These are phyloP conservation scores for Aspergillus carlsbadensis DNA, from an alignment of 495 filamentous ascomycete species.

Conservation along the genomic window DNA sequence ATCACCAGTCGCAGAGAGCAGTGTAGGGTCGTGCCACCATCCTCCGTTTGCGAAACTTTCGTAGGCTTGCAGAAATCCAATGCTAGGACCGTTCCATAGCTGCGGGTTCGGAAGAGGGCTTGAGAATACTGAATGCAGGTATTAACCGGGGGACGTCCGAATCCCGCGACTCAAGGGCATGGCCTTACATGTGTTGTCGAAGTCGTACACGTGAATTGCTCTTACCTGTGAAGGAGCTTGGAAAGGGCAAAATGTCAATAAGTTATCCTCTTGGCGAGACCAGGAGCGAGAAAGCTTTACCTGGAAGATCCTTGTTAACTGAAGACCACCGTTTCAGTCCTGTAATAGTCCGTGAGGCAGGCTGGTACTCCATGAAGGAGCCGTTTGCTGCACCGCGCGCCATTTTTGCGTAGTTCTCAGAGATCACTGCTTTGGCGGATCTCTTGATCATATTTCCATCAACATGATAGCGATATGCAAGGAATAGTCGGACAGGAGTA, in stretches of 20 bases:
- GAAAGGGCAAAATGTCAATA: constrained; percentile 7
- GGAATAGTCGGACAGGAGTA: no score
- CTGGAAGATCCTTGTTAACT: constrained; percentile 66
- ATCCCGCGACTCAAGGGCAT: background rate
- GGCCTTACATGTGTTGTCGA: constrained; percentile 87
- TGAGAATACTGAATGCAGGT: constrained; percentile 66
- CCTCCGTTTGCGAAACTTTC: constrained; percentile 81
- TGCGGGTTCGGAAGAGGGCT: constrained; percentile 86
- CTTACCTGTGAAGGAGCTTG: constrained; percentile 66
- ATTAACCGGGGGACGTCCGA: constrained; percentile 14
- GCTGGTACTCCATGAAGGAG: constrained; percentile 15
- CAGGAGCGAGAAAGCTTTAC: constrained; percentile 30
- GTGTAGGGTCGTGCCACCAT: constrained; percentile 94
- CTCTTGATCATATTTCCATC: constrained; percentile 25
- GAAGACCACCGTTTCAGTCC: constrained; percentile 81
- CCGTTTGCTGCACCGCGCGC: constrained; percentile 22
- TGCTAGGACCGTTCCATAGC: constrained; percentile 76
- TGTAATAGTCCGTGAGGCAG: constrained; percentile 60
- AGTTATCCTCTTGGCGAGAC: constrained; percentile 9
- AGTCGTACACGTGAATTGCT: constrained; percentile 92
- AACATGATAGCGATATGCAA: background rate
- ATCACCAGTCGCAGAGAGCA: constrained; percentile 83
- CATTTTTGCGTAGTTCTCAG: constrained; percentile 36
- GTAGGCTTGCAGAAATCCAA: constrained; percentile 70
- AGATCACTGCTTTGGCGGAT: constrained; percentile 43